Conservation (phyloP, 2,329 filamentous ascomycete genomes). For the Leptoxyphium fumago region DNA sequence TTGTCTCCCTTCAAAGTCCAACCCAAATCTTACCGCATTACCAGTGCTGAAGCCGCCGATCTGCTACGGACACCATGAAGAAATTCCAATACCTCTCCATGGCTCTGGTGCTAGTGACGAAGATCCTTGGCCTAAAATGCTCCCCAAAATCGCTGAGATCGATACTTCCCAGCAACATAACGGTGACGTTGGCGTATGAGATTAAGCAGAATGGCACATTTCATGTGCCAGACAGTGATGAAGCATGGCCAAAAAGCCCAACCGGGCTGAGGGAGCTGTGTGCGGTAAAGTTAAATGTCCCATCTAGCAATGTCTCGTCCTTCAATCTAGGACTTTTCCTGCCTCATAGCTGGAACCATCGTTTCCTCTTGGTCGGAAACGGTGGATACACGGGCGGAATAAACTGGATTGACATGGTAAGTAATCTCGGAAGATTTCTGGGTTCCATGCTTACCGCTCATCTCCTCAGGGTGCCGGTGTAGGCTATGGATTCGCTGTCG, state of each 20-base stretch:
- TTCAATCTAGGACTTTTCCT: conserved; percentile 21
- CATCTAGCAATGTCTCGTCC: conserved; percentile 13
- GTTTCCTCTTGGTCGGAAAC: conserved; percentile 28
- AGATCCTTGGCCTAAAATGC: conserved; percentile 11
- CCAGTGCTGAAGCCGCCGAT: no score
- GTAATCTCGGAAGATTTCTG: not conserved
- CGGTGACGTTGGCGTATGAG: conserved; percentile 21
- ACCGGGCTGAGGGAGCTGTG: conserved; percentile 18
- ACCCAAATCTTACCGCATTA: no score
- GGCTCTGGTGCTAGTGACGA: not conserved
- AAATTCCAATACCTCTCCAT: not conserved
- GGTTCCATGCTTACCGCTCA: conserved; percentile 7
- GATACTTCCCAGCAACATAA: conserved; percentile 21
- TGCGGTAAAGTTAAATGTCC: conserved; percentile 18
- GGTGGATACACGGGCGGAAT: conserved; percentile 34
- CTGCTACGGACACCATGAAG: no score
- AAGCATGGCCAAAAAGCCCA: conserved; percentile 27
- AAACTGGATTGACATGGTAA: conserved; percentile 35
- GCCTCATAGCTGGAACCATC: conserved; percentile 15
- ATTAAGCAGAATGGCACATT: conserved; percentile 24
- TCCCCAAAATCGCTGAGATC: conserved; percentile 19
- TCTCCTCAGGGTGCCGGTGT: conserved; percentile 11
- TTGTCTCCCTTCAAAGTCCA: no score
- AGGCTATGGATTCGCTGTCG: conserved; percentile 28
- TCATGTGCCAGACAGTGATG: conserved; percentile 21